phyloP scores from a whole-genome alignment of 495 filamentous ascomycete genomes.

The Massariosphaeria phaeospora region DNA sequence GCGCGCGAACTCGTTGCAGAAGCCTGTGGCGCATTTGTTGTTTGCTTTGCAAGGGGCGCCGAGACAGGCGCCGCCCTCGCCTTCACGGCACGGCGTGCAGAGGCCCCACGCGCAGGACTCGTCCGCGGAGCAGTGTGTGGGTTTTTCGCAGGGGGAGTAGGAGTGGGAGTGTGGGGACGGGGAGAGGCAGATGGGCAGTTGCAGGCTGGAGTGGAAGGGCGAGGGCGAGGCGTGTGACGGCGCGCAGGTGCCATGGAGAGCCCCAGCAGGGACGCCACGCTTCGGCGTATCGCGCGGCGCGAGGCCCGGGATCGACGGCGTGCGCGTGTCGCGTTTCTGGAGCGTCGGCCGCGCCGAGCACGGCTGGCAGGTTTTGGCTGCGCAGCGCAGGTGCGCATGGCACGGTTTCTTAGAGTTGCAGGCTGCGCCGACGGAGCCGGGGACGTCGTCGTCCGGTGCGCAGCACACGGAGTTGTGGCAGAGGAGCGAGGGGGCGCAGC shows the following conservation, averaged over 20 bases:
- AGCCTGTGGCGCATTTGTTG: constrained; percentile 27
- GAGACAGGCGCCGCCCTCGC: constrained; percentile 13
- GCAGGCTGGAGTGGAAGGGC: neutral
- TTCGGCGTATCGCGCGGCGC: neutral
- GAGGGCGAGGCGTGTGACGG: neutral
- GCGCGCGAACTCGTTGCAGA: constrained; percentile 22
- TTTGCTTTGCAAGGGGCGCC: constrained; percentile 18
- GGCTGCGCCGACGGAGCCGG: constrained; percentile 9
- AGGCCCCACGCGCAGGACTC: constrained; percentile 27
- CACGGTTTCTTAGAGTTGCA: constrained; percentile 19
- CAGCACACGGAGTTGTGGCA: constrained; percentile 30
- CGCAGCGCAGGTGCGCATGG: constrained; percentile 22
- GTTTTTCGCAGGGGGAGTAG: constrained; percentile 10
- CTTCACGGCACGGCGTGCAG: constrained; percentile 21
- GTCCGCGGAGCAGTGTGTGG: constrained; percentile 21
- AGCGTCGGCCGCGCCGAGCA: constrained; percentile 9
- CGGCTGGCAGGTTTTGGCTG: constrained; percentile 2
- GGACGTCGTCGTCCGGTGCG: neutral
- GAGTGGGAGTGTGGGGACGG: neutral
- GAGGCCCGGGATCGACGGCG: neutral
- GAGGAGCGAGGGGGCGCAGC: constrained; percentile 20
- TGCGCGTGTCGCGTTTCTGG: neutral
- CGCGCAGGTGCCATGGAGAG: constrained; percentile 10
- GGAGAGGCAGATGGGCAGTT: neutral
- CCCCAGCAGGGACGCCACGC: neutral